Evolutionary conservation across 306 rosid genomes (phyloP).

Genomic region (Acacia melanoxylon): DNA sequence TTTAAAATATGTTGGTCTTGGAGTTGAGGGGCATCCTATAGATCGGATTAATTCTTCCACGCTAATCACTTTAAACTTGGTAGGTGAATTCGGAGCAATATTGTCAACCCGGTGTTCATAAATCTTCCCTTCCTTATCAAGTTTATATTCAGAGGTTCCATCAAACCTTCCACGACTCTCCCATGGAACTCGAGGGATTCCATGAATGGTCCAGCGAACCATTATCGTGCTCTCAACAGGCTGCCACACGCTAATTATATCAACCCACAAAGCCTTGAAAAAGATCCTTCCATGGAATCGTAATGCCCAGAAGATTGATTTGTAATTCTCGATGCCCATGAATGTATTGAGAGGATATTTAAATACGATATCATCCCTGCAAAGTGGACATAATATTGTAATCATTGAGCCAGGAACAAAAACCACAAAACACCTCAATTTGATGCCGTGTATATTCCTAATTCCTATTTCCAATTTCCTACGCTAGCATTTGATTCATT

Average conservation of each 20-base stretch:
- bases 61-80: conserved; percentile 58
- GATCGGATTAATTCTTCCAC: conserved; percentile 65
- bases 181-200: conserved; percentile 89
- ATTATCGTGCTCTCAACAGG: conserved; percentile 72
- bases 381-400: not conserved
- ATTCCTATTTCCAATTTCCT: not conserved
- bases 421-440: not conserved
- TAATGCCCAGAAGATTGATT: conserved; percentile 77
- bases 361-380: conserved; percentile 85
- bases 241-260: conserved; percentile 72
- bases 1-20: conserved; percentile 83
- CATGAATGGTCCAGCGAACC: conserved; percentile 90
- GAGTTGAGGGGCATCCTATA: conserved; percentile 76
- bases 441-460: not conserved
- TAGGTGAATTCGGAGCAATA: conserved; percentile 62
- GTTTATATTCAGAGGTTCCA: conserved; percentile 84
- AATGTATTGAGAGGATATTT: conserved; percentile 86
- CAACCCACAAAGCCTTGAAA: conserved; percentile 84
- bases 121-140: conserved; percentile 88
- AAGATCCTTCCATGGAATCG: conserved; percentile 76
- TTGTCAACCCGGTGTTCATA: conserved; percentile 79
- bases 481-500: not conserved
- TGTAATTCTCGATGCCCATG: conserved; percentile 78
- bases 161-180: conserved; percentile 86
- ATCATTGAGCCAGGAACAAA: not conserved